Conservation (phyloP, 2,329 filamentous ascomycete species). For the Diaporthe sp. region DNA sequence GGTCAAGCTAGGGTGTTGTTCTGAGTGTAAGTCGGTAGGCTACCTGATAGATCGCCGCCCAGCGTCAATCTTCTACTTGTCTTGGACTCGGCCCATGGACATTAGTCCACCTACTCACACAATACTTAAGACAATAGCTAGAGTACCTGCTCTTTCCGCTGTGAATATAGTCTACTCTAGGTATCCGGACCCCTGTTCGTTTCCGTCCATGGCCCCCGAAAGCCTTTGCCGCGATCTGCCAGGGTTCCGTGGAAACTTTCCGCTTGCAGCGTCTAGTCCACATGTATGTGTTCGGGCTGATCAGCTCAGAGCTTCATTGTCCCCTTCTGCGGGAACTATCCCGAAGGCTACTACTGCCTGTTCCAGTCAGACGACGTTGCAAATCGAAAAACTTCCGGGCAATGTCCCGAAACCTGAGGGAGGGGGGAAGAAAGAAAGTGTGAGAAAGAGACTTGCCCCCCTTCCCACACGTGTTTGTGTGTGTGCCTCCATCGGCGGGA, state of each 20-base stretch:
- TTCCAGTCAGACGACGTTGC: background rate
- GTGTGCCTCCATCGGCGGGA: background rate
- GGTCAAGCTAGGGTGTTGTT: background rate
- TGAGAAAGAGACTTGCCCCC: background rate
- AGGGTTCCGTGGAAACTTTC: background rate
- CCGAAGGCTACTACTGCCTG: background rate
- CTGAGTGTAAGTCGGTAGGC: background rate
- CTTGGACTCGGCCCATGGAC: background rate
- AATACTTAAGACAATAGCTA: too few species aligned
- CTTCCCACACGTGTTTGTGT: background rate
- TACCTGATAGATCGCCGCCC: constrained; percentile 6
- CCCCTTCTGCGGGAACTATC: background rate
- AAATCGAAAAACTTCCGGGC: background rate
- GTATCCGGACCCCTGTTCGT: constrained; percentile 11
- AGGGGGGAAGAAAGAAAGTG: background rate
- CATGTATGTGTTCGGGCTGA: background rate
- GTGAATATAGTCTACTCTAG: background rate
- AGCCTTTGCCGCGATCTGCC: background rate
- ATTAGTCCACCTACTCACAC: too few species aligned
- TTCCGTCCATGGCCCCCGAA: background rate
- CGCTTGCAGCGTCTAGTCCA: background rate
- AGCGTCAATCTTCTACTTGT: constrained; percentile 9
- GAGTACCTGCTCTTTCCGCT: background rate
- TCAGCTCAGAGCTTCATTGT: background rate
- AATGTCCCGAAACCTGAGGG: background rate